Conservation (phyloP, 331 rosid species). For the Arachis monticola region DNA sequence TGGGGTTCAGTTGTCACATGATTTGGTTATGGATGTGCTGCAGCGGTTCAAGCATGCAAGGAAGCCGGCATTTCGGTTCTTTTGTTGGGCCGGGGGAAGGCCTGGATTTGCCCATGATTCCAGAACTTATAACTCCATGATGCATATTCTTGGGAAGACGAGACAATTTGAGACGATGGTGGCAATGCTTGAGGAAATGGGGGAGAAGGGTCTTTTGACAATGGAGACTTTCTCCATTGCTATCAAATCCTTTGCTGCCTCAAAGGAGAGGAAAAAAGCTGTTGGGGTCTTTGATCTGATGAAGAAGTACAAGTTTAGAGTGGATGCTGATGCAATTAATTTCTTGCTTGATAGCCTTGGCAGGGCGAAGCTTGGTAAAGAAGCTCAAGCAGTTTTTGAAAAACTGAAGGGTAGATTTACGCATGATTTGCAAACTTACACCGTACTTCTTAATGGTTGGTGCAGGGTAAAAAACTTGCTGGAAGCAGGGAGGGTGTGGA, state of each 20-base stretch:
- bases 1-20: conserved; percentile 63
- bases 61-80: conserved; percentile 88
- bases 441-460: conserved; percentile 84
- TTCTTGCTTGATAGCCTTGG: conserved; percentile 86
- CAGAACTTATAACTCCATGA: conserved; percentile 69
- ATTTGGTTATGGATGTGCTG: conserved; percentile 79
- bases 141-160: conserved; percentile 78
- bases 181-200: conserved; percentile 84
- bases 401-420: conserved; percentile 67
- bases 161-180: conserved; percentile 90
- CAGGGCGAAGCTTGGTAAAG: conserved; percentile 72
- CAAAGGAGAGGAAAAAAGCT: conserved; percentile 85
- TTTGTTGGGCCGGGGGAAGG: conserved; percentile 79
- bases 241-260: conserved; percentile 74
- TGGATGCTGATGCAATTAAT: conserved; percentile 66
- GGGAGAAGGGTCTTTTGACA: conserved; percentile 65
- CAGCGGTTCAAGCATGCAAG: conserved; percentile 77
- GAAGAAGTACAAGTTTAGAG: conserved; percentile 72
- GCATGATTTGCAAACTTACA: conserved; percentile 66
- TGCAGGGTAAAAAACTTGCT: conserved; percentile 65
- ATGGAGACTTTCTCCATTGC: conserved; percentile 78
- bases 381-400: conserved; percentile 72
- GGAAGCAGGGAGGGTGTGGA: conserved; percentile 94
- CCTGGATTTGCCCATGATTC: conserved; percentile 71
- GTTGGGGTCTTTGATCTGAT: conserved; percentile 82